Evolutionary conservation across 257 asterid genomes (phyloP).

Genomic region (Capsicum pubescens): DNA sequence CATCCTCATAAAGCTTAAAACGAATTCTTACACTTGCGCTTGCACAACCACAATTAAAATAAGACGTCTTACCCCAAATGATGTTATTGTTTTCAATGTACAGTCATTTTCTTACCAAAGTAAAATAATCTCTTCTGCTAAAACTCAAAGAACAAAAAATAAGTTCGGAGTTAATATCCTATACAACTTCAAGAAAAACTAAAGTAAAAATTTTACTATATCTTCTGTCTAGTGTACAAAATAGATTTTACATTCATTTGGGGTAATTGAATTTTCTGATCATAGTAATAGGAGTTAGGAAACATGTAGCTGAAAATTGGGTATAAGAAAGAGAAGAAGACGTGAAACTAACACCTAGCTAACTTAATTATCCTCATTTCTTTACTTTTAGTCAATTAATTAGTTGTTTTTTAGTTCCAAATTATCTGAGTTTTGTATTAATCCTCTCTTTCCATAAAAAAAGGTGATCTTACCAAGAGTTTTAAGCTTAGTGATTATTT

Average conservation of each 20-base stretch:
- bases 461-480: no score
- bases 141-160: slow-evolving; percentile 71
- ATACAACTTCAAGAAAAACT: slow-evolving; percentile 51
- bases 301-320: slow-evolving; percentile 23
- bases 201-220: slow-evolving; percentile 37
- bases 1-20: slow-evolving; percentile 15
- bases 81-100: slow-evolving; percentile 44
- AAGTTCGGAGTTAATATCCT: slow-evolving; percentile 63
- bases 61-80: slow-evolving; percentile 46
- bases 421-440: background rate
- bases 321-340: slow-evolving; percentile 19
- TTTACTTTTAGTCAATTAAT: background rate
- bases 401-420: no score
- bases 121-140: slow-evolving; percentile 67
- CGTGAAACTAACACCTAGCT: slow-evolving; percentile 2
- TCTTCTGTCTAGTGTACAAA: slow-evolving; percentile 37
- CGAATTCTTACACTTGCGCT: background rate
- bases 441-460: background rate
- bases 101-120: slow-evolving; percentile 48
- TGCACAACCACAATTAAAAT: slow-evolving; percentile 44
- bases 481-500: no score
- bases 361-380: background rate
- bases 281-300: slow-evolving; percentile 28
- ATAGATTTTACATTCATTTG: slow-evolving; percentile 43
- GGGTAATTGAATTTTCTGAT: slow-evolving; percentile 36